Evolutionary conservation across 768 basidiomycete genomes (phyloP).

Genomic region (Pleurotus pulmonarius): DNA sequence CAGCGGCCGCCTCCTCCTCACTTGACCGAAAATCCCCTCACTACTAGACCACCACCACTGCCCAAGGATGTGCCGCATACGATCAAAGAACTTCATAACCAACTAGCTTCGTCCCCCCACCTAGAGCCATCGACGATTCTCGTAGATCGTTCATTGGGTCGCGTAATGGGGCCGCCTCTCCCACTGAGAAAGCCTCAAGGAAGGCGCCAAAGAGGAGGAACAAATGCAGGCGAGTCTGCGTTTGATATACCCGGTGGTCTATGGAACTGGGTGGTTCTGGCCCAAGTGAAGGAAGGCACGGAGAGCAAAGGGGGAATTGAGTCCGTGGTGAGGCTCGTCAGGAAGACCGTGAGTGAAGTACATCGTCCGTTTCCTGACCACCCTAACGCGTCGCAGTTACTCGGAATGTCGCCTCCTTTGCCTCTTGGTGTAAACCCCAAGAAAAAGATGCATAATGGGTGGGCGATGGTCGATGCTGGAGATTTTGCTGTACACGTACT

Average conservation of each 20-base stretch:
- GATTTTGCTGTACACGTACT: conserved; percentile 78
- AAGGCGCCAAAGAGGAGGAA: conserved; percentile 59
- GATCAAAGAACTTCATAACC: conserved; percentile 52
- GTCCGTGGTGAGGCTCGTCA: conserved; percentile 62
- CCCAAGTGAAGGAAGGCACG: conserved; percentile 84
- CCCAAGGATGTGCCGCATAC: conserved; percentile 52
- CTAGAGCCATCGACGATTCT: conserved; percentile 58
- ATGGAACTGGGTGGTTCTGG: conserved; percentile 78
- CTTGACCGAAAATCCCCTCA: conserved; percentile 13
- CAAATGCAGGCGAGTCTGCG: conserved; percentile 60
- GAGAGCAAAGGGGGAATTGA: conserved; percentile 78
- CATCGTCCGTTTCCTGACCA: background rate
- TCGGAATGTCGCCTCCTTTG: conserved; percentile 54
- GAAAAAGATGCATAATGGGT: conserved; percentile 60
- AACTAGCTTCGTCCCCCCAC: conserved; percentile 60
- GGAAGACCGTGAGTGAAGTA: conserved; percentile 58
- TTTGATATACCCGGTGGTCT: conserved; percentile 49
- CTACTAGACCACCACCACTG: conserved; percentile 28
- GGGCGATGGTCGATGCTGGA: conserved; percentile 84
- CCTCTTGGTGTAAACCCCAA: conserved; percentile 61
- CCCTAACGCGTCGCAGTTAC: conserved; percentile 37
- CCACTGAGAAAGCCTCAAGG: conserved; percentile 59
- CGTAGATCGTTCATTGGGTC: conserved; percentile 44
- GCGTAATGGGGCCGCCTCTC: conserved; percentile 50
- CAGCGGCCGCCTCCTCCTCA: conserved; percentile 21